A percentile compares a stretch with the other conserved stretches of the same genome.
These are phyloP conservation scores for Lasiosphaeria ovina DNA, from an alignment of 495 filamentous ascomycete genomes.

Conservation along the genomic window DNA sequence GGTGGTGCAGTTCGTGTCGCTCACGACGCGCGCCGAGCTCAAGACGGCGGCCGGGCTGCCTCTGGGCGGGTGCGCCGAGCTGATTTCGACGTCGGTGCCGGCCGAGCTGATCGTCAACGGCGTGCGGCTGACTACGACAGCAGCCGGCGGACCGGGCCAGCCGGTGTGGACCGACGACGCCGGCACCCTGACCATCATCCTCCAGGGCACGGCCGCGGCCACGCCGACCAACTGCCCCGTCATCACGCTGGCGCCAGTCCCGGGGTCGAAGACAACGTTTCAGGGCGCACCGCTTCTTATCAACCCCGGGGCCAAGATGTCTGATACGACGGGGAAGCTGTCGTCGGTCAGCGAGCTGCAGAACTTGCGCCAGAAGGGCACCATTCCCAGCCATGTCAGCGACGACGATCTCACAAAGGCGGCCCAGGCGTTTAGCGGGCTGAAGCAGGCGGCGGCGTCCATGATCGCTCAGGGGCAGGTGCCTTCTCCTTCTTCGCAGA, in stretches of 20 bases:
- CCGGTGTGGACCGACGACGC: neutral
- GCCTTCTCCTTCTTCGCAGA: neutral
- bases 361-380: neutral
- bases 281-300: neutral
- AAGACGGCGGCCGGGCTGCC: neutral
- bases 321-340: neutral
- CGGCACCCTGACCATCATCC: neutral
- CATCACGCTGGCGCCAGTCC: neutral
- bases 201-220: neutral
- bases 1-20: neutral
- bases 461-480: neutral
- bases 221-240: neutral
- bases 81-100: neutral
- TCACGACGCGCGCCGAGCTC: neutral
- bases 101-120: neutral
- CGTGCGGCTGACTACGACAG: neutral
- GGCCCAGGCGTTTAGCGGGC: neutral
- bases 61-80: neutral
- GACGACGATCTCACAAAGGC: neutral
- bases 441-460: neutral
- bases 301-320: neutral
- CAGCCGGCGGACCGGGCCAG: neutral
- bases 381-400: neutral
- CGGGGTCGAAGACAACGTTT: neutral
- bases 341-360: neutral